phyloP scores from a whole-genome alignment of 768 basidiomycete species.

The Russula sp. region DNA sequence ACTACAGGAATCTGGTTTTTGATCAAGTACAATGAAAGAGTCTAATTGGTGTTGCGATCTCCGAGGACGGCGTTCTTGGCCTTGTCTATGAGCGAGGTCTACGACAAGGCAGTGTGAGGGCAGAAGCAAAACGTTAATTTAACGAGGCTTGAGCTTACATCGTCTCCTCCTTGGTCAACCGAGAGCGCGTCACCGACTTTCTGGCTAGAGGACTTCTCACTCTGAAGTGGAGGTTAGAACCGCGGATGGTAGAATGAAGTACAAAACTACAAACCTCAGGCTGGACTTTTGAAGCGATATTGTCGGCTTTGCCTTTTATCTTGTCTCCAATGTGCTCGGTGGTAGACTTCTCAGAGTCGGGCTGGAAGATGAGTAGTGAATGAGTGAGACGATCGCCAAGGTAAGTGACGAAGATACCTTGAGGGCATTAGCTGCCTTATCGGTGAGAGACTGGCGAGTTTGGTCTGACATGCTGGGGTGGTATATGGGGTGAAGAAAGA shows the following conservation, averaged over 20 bases:
- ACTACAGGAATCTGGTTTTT: not conserved
- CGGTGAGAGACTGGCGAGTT: constrained; percentile 38
- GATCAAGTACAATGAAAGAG: not conserved
- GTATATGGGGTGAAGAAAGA: not conserved
- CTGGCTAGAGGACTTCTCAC: constrained; percentile 7
- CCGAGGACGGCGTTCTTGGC: constrained; percentile 1
- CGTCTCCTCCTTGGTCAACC: not conserved
- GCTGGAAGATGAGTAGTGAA: not conserved
- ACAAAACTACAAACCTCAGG: constrained; percentile 3
- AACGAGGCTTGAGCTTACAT: not conserved
- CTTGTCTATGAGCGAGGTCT: constrained; percentile 4
- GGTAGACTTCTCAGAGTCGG: constrained; percentile 15
- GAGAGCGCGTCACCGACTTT: constrained; percentile 8
- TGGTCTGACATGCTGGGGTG: constrained; percentile 38
- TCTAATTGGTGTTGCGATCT: not conserved
- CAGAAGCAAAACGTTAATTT: not conserved
- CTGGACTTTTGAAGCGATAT: constrained; percentile 5
- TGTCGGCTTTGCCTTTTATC: not conserved
- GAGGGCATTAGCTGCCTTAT: constrained; percentile 37
- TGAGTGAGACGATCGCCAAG: not conserved
- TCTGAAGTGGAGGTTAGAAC: constrained; percentile 1
- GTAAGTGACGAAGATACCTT: constrained; percentile 33
- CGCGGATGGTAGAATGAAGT: too few relatives aligned
- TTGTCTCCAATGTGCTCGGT: constrained; percentile 6
- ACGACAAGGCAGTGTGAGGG: not conserved